Evolutionary conservation across 176 grass and related monocot species (phyloP).

Genomic region (Phoenix roebelenii): DNA sequence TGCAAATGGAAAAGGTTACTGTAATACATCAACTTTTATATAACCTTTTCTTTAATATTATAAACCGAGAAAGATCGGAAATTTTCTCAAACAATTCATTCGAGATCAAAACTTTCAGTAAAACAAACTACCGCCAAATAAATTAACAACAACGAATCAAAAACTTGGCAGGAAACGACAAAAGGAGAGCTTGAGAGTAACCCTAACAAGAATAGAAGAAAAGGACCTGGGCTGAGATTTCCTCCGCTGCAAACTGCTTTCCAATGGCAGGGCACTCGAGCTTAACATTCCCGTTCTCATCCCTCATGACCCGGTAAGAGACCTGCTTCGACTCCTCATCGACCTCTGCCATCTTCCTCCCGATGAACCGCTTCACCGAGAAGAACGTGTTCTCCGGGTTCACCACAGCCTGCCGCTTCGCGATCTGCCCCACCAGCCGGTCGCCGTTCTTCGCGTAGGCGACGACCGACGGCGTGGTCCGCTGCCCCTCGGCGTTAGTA

Average conservation of each 20-base stretch:
- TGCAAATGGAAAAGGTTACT: too few species aligned
- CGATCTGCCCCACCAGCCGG: slow-evolving; percentile 68
- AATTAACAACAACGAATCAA: too few species aligned
- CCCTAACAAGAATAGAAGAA: too few species aligned
- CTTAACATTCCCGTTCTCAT: slow-evolving; percentile 71
- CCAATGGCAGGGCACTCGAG: slow-evolving; percentile 61
- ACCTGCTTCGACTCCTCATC: slow-evolving; percentile 70
- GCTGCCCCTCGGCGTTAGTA: slow-evolving; percentile 73
- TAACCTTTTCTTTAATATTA: not conserved
- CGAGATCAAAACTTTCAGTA: too few species aligned
- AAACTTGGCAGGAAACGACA: too few species aligned
- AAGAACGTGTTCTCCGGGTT: slow-evolving; percentile 85
- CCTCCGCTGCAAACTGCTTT: slow-evolving; percentile 58
- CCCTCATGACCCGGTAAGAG: slow-evolving; percentile 44
- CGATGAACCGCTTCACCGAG: slow-evolving; percentile 71
- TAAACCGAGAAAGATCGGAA: not conserved
- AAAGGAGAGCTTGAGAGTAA: too few species aligned
- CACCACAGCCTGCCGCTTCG: slow-evolving; percentile 74
- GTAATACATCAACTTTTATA: too few species aligned
- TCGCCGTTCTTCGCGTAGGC: slow-evolving; percentile 68
- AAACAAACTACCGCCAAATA: too few species aligned
- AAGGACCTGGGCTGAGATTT: slow-evolving; percentile 56
- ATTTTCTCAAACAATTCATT: too few species aligned
- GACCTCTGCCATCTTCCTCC: slow-evolving; percentile 69
- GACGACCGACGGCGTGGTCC: slow-evolving; percentile 75